Percentiles rank a stretch among this genome's conserved stretches.
Evolutionary conservation across 208 protist genomes (phyloP).

Genomic region (Phytomonas francai): DNA sequence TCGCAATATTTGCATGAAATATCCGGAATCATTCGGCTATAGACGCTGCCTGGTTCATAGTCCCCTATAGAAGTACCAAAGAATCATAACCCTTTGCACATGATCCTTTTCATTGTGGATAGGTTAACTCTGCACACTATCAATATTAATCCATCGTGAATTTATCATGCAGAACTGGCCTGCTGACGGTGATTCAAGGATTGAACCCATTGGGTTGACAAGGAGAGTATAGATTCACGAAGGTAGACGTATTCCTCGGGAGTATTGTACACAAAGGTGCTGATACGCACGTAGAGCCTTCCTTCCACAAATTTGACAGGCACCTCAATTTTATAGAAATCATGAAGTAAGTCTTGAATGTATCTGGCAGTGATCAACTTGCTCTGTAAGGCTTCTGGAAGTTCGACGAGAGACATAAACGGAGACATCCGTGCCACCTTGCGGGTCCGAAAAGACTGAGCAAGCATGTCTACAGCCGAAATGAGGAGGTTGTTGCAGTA

Average conservation of each 20-base stretch:
- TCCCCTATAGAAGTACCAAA: not conserved
- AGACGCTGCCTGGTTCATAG: not conserved
- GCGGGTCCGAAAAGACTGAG: constrained; percentile 47
- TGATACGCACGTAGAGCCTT: constrained; percentile 77
- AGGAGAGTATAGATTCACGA: constrained; percentile 55
- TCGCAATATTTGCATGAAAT: not conserved
- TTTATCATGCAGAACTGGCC: not conserved
- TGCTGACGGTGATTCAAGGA: constrained; percentile 15
- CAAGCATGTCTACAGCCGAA: constrained; percentile 57
- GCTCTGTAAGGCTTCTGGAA: constrained; percentile 65
- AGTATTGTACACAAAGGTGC: constrained; percentile 86
- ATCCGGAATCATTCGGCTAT: not conserved
- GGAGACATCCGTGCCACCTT: constrained; percentile 51
- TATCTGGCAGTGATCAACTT: constrained; percentile 57
- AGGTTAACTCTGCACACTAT: not conserved
- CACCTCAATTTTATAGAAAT: constrained; percentile 74
- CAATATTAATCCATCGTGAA: not conserved
- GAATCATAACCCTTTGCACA: not conserved
- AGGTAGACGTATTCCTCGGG: constrained; percentile 78
- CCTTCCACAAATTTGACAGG: constrained; percentile 82
- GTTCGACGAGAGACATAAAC: constrained; percentile 86
- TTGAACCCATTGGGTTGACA: constrained; percentile 39
- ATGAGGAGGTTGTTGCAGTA: constrained; percentile 52
- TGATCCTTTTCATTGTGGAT: too few species aligned
- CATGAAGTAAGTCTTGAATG: constrained; percentile 74